Evolutionary conservation across 108 stramenopile species (phyloP), one percentile per base, ranked within the genome.

Genomic region (Stephanodiscus triporus): DNA sequence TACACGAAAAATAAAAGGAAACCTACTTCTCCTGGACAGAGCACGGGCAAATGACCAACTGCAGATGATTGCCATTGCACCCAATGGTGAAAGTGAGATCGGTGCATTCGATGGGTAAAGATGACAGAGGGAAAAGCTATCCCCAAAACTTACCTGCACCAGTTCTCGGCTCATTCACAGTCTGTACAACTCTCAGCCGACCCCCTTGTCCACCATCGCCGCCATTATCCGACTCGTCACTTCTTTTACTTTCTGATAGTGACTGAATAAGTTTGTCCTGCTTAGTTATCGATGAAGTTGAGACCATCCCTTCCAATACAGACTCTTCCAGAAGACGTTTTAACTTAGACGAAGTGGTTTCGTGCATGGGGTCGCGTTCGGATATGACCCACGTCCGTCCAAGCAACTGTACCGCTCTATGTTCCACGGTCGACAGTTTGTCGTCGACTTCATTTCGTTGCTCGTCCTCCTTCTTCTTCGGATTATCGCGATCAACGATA

Each of bases 21-120:
- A 19, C 62, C 62, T 53, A 75, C 74, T 50, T 87, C 86, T 45
- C 88, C 88, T 19, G 78, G 77, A 38, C 85, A 85, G 62, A 89
- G 69, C 51, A 89, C 87, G 24, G 78, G 72, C 2, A 85, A 74
- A 65, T 85, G 81, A 29, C 81, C 78, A 30, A 83, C 81, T 27
- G 78, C 43, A 37, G 38, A 24, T 36, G 36, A 36, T 36, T 4
- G 6, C 36, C 36, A 4, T 7, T 6, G 7, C 62, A 43, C 32
- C n/a, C n/a, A 38, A 27, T 45, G 47, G 6, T 26, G 16, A 26
- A 26, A 43, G 40, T 11, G 22, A 48, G 6, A 2, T 22, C 4
- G 22, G 47, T 6, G 24, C 26, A 14, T 56, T 56, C 7, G 6
- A 29, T 5, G 0, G 10, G 1, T 27, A 22, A 9, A 56, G 8